These are phyloP conservation scores for Macroventuria anomochaeta DNA, from an alignment of 2,329 filamentous ascomycete species.

Conservation along the genomic window DNA sequence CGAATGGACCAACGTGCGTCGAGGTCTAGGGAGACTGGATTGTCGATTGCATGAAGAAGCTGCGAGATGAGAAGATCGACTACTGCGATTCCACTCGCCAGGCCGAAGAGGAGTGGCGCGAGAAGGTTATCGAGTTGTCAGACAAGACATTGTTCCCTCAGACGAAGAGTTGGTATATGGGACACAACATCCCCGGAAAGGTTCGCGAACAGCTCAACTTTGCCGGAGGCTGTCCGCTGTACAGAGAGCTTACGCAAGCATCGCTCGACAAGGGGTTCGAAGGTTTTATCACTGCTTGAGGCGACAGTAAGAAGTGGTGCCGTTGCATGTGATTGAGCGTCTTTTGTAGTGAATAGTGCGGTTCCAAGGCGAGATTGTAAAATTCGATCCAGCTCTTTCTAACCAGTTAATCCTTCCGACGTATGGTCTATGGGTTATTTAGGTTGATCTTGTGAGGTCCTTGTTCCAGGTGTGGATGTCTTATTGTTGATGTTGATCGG, in stretches of 20 bases:
- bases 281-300: conserved; percentile 43
- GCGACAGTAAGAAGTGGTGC: too few species aligned
- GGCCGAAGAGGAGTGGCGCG: conserved; percentile 52
- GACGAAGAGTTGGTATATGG: conserved; percentile 47
- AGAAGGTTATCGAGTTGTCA: conserved; percentile 49
- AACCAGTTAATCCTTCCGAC: too few species aligned
- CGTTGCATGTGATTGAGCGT: conserved; percentile 1
- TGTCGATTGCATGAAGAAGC: conserved; percentile 51
- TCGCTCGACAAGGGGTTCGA: conserved; percentile 47
- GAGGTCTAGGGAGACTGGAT: conserved; percentile 56
- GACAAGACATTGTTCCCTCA: conserved; percentile 52
- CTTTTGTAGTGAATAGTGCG: background rate
- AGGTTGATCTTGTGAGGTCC: too few species aligned
- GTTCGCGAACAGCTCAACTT: conserved; percentile 54
- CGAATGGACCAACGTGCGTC: conserved; percentile 55
- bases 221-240: conserved; percentile 51
- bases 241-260: conserved; percentile 49
- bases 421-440: too few species aligned
- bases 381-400: too few species aligned
- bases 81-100: conserved; percentile 52
- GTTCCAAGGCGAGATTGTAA: background rate
- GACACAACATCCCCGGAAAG: conserved; percentile 56
- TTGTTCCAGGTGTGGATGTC: too few species aligned
- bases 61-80: conserved; percentile 47
- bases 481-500: too few species aligned